Evolutionary conservation across 768 basidiomycete genomes (phyloP).

Genomic region (Zangia roseola): DNA sequence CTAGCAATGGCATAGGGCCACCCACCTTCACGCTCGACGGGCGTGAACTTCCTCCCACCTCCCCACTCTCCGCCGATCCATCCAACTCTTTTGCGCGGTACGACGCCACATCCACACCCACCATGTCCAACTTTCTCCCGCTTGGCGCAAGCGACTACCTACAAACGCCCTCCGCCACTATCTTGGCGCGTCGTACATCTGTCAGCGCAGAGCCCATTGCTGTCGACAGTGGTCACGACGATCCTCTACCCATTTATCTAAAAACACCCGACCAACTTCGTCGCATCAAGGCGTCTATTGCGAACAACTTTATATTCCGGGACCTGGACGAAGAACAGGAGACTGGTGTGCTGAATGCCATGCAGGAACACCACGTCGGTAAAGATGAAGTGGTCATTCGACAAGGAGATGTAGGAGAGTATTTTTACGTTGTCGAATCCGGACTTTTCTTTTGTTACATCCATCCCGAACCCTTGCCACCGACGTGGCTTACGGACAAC

Average conservation of each 20-base stretch:
- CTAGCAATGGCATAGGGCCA: slow-evolving; percentile 34
- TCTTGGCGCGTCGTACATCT: slow-evolving; percentile 87
- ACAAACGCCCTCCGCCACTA: slow-evolving; percentile 72
- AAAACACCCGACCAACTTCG: slow-evolving; percentile 84
- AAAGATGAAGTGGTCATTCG: slow-evolving; percentile 89
- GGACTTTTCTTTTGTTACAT: slow-evolving; percentile 86
- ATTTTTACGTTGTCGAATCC: slow-evolving; percentile 94
- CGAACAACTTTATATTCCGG: slow-evolving; percentile 90
- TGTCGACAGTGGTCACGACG: slow-evolving; percentile 65
- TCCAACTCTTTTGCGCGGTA: slow-evolving; percentile 50
- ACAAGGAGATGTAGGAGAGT: slow-evolving; percentile 96
- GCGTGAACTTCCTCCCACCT: slow-evolving; percentile 60
- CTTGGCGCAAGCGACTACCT: slow-evolving; percentile 60
- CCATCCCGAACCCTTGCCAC: slow-evolving; percentile 62
- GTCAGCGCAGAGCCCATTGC: slow-evolving; percentile 95
- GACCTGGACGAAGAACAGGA: slow-evolving; percentile 97
- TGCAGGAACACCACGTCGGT: slow-evolving; percentile 79
- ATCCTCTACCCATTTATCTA: slow-evolving; percentile 69
- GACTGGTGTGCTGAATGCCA: slow-evolving; percentile 88
- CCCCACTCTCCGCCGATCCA: slow-evolving; percentile 50
- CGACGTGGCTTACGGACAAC: slow-evolving; percentile 51
- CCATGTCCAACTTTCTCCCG: slow-evolving; percentile 40
- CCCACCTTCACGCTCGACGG: slow-evolving; percentile 61
- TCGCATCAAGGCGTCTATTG: slow-evolving; percentile 85
- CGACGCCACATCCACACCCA: slow-evolving; percentile 44